Conservation (phyloP, 208 protist genomes). For the Herpetomonas muscarum region DNA sequence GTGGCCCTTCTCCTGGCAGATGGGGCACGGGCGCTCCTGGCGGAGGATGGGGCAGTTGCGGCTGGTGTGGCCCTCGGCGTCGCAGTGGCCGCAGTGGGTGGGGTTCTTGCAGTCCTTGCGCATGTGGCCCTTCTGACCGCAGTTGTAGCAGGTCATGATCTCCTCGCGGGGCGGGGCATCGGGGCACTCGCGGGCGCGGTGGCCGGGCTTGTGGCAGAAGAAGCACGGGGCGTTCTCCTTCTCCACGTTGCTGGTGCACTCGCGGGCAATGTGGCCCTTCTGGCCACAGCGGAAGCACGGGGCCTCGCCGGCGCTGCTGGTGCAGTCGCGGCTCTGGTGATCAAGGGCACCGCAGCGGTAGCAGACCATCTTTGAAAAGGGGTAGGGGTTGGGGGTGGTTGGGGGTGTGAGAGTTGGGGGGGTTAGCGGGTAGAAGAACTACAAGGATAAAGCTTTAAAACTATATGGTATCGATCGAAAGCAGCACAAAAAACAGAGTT, state of each 20-base stretch:
- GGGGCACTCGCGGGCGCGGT: constrained; percentile 83
- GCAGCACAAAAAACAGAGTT: no score
- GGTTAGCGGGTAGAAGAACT: no score
- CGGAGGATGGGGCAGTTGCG: constrained; percentile 64
- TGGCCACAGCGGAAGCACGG: constrained; percentile 83
- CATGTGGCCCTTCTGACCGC: constrained; percentile 77
- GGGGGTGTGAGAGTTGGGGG: constrained; percentile 4
- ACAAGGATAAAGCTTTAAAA: no score
- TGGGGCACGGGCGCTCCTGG: constrained; percentile 51
- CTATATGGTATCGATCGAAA: no score
- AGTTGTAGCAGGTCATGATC: constrained; percentile 77
- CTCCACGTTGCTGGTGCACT: constrained; percentile 63
- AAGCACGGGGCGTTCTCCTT: constrained; percentile 76
- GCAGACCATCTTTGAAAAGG: constrained; percentile 65
- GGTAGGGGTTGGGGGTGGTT: background rate
- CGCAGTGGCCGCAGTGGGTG: constrained; percentile 78
- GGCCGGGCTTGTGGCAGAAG: constrained; percentile 84
- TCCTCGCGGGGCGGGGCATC: constrained; percentile 66
- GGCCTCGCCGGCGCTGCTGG: constrained; percentile 28
- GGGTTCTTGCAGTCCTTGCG: constrained; percentile 67
- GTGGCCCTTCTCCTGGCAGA: constrained; percentile 81
- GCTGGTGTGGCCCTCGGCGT: constrained; percentile 73
- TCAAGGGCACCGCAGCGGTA: constrained; percentile 77
- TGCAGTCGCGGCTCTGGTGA: constrained; percentile 80
- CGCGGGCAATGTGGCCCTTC: constrained; percentile 70